These are phyloP conservation scores for Verticillium zaregamsianum DNA, from an alignment of 2,329 filamentous ascomycete species.

Conservation along the genomic window DNA sequence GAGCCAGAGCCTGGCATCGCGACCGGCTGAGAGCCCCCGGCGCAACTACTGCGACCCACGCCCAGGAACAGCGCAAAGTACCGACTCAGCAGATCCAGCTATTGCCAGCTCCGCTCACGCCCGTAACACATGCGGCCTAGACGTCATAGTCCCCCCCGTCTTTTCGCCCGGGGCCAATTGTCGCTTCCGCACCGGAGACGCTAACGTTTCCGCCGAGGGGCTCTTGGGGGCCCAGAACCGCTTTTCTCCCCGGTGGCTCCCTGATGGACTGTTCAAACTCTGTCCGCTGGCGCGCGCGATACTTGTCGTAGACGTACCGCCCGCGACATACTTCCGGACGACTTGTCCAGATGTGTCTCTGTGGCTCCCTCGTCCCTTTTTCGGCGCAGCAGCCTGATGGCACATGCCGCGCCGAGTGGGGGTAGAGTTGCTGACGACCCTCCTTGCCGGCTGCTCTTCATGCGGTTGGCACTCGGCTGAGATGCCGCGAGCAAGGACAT, in stretches of 20 bases:
- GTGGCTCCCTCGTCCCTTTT: neutral
- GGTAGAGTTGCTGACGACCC: neutral
- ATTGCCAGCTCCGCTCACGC: neutral
- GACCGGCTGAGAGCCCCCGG: neutral
- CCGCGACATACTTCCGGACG: neutral
- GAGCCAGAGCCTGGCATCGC: neutral
- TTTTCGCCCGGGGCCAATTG: neutral
- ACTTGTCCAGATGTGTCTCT: neutral
- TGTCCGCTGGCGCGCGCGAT: neutral
- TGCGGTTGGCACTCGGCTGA: neutral
- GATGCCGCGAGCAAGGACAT: neutral
- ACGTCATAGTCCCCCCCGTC: neutral
- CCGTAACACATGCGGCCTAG: neutral
- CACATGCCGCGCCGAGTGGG: neutral
- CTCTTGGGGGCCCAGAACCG: neutral
- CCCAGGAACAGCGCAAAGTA: neutral
- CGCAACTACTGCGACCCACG: neutral
- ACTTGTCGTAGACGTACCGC: neutral
- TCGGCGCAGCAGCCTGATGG: no score
- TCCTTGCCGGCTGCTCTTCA: neutral
- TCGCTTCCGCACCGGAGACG: neutral
- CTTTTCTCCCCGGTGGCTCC: neutral
- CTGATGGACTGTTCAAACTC: neutral
- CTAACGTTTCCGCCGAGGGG: neutral
- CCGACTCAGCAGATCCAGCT: neutral